Conservation (phyloP, 352 stramenopile genomes). For the Pelagophyceae sp. region DNA sequence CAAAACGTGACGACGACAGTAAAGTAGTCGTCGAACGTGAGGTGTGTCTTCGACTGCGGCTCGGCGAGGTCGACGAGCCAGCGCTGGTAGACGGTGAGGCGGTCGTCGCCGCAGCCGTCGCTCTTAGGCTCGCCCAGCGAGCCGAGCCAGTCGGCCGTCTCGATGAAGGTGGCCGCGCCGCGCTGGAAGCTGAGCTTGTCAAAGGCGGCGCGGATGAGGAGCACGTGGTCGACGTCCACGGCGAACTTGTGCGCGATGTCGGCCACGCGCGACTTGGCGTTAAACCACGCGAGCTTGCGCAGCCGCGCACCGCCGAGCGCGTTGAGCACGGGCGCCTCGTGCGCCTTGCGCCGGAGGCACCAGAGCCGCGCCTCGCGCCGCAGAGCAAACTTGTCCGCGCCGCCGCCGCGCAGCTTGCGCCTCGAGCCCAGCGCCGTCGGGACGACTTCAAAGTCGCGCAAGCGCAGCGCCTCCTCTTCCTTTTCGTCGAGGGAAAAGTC, state of each 20-base stretch:
- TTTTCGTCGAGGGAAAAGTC: not conserved
- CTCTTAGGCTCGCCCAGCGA: not conserved
- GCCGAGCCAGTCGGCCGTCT: not conserved
- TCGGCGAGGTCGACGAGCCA: constrained; percentile 10
- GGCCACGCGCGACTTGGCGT: not conserved
- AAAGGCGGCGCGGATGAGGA: not conserved
- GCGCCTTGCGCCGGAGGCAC: not conserved
- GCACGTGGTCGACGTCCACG: not conserved
- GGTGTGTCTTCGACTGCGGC: not conserved
- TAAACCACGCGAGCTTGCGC: not conserved
- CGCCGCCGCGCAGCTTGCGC: not conserved
- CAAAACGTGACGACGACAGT: not conserved
- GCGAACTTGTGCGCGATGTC: not conserved
- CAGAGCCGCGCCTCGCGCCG: not conserved
- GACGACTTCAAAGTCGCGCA: not conserved
- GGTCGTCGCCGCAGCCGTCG: not conserved
- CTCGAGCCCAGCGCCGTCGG: not conserved
- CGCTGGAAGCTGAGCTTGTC: not conserved
- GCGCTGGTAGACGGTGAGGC: not conserved
- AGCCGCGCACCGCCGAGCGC: not conserved
- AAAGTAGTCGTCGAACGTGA: constrained; percentile 11
- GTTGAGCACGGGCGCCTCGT: not conserved
- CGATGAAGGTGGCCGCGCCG: not conserved
- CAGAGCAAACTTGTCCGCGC: not conserved
- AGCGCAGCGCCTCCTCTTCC: not conserved